These are phyloP conservation scores for Didymella exigua DNA, from an alignment of 2,329 filamentous ascomycete species.

Conservation along the genomic window DNA sequence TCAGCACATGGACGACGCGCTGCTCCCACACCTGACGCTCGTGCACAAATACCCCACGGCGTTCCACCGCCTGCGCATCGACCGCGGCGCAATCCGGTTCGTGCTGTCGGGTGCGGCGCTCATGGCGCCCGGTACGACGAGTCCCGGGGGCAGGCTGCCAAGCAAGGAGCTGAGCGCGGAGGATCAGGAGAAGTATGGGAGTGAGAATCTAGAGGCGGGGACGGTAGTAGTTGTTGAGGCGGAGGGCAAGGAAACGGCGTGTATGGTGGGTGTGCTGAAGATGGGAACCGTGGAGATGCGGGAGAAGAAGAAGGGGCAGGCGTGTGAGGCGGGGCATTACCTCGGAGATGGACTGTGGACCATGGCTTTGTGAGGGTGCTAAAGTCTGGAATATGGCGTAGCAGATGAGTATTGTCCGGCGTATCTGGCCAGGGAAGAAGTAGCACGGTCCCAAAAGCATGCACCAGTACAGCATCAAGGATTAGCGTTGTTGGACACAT, in stretches of 20 bases:
- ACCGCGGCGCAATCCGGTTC: slow-evolving; percentile 95
- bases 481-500: neutral
- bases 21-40: slow-evolving; percentile 86
- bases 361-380: slow-evolving; percentile 54
- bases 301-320: slow-evolving; percentile 90
- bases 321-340: slow-evolving; percentile 92
- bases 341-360: slow-evolving; percentile 94
- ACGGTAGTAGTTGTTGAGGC: slow-evolving; percentile 87
- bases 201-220: slow-evolving; percentile 76
- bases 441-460: neutral
- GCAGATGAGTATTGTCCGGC: too few species aligned
- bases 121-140: slow-evolving; percentile 94
- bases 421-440: too few species aligned
- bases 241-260: slow-evolving; percentile 92
- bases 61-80: slow-evolving; percentile 86
- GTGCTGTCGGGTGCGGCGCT: slow-evolving; percentile 91
- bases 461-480: neutral
- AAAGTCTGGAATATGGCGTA: neutral
- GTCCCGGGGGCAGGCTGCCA: slow-evolving; percentile 79
- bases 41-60: slow-evolving; percentile 87
- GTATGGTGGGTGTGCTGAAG: slow-evolving; percentile 83
- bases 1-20: slow-evolving; percentile 77
- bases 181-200: slow-evolving; percentile 53
- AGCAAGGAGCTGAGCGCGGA: slow-evolving; percentile 49
- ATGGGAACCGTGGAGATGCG: slow-evolving; percentile 90